phyloP scores from a whole-genome alignment of 2,329 filamentous ascomycete genomes.

The Graphilbum sp. region DNA sequence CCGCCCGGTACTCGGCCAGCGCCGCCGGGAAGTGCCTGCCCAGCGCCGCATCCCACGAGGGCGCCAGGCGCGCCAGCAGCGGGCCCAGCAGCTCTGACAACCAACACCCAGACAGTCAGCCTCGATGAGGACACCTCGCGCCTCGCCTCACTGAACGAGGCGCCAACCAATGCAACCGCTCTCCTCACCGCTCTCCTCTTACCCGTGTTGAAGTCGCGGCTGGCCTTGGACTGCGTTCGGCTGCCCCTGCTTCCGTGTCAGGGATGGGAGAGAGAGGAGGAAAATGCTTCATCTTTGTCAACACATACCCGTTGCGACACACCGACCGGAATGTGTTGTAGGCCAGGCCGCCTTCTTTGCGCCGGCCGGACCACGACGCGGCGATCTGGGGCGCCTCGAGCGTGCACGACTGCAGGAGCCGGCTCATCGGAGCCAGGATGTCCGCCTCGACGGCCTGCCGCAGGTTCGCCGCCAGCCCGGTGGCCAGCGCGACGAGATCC shows the following conservation, averaged over 20 bases:
- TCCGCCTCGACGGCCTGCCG: constrained; percentile 2
- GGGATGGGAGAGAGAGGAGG: background rate
- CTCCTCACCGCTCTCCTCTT: too few species aligned
- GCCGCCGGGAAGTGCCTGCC: constrained; percentile 9
- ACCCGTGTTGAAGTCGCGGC: constrained; percentile 3
- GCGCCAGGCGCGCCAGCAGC: constrained; percentile 2
- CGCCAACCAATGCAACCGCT: too few species aligned
- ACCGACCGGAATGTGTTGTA: constrained; percentile 3
- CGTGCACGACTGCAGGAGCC: background rate
- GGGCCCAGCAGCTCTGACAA: constrained; percentile 1
- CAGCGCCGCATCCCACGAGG: constrained; percentile 15
- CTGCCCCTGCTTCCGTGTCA: background rate
- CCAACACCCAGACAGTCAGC: too few species aligned
- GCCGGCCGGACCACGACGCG: background rate
- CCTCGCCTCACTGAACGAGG: too few species aligned
- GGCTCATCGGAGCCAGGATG: constrained; percentile 1
- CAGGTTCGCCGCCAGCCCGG: background rate
- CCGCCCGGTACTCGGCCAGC: constrained; percentile 9
- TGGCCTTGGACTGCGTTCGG: background rate
- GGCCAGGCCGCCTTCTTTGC: background rate
- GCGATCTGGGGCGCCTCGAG: background rate
- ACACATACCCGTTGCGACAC: constrained; percentile 1
- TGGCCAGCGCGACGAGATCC: background rate
- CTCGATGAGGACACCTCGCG: too few species aligned
- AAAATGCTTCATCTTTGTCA: too few species aligned